Evolutionary conservation across 495 filamentous ascomycete genomes (phyloP).

Genomic region (Xylaria venustula): DNA sequence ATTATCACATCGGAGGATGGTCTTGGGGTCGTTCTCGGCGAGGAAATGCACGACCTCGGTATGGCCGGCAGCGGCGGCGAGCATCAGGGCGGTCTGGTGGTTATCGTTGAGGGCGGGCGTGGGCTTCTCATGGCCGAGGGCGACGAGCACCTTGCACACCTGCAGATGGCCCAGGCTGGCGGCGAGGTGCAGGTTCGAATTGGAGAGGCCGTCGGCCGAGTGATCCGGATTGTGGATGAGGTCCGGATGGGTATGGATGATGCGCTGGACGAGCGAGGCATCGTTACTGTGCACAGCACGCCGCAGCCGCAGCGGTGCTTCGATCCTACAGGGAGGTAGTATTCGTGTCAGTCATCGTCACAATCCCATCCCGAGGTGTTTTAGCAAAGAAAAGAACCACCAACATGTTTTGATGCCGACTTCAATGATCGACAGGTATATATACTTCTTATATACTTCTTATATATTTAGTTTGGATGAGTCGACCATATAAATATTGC

Average conservation of each 20-base stretch:
- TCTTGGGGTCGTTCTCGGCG: slow-evolving; percentile 37
- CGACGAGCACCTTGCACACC: slow-evolving; percentile 56
- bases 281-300: slow-evolving; percentile 72
- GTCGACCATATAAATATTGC: too few species aligned
- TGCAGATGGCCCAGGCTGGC: slow-evolving; percentile 63
- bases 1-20: slow-evolving; percentile 53
- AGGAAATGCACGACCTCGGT: slow-evolving; percentile 62
- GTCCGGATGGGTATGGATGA: slow-evolving; percentile 65
- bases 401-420: too few species aligned
- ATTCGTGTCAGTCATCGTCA: not conserved
- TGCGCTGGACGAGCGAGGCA: slow-evolving; percentile 67
- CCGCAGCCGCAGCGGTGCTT: slow-evolving; percentile 62
- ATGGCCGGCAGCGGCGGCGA: slow-evolving; percentile 57
- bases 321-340: slow-evolving; percentile 52
- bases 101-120: slow-evolving; percentile 66
- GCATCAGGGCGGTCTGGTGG: slow-evolving; percentile 69
- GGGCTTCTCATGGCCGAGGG: slow-evolving; percentile 55
- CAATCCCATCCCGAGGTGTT: too few species aligned
- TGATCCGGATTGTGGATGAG: slow-evolving; percentile 73
- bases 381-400: too few species aligned
- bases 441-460: too few species aligned
- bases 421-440: too few species aligned
- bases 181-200: slow-evolving; percentile 77
- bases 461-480: too few species aligned
- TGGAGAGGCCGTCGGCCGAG: slow-evolving; percentile 50